Conservation (phyloP, 1,284 basidiomycete species). For the Ustilago shanxiensis region DNA sequence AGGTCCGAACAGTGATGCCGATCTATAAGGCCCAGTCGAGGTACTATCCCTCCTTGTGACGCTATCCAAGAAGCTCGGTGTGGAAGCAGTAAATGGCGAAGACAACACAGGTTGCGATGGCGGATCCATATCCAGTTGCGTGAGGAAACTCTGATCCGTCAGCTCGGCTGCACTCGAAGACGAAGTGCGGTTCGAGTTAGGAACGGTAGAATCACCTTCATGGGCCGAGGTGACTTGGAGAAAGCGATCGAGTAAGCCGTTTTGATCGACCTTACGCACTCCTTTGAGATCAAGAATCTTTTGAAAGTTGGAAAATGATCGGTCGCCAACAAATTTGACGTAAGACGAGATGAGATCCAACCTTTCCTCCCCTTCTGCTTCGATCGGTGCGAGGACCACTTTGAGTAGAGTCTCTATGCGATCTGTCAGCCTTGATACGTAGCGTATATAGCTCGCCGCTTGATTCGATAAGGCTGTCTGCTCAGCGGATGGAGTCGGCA, state of each 20-base stretch:
- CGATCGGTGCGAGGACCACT: constrained; percentile 50
- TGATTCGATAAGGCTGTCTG: constrained; percentile 40
- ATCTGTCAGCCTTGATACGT: constrained; percentile 50
- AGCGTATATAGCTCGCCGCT: constrained; percentile 55
- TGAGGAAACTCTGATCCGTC: constrained; percentile 49
- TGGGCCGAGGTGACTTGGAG: constrained; percentile 78
- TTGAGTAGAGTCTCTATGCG: constrained; percentile 57
- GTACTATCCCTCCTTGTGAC: constrained; percentile 21
- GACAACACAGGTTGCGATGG: constrained; percentile 24
- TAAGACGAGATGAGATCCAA: constrained; percentile 57
- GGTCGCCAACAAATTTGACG: constrained; percentile 56
- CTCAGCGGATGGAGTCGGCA: constrained; percentile 33
- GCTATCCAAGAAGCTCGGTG: constrained; percentile 43
- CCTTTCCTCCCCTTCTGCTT: constrained; percentile 1
- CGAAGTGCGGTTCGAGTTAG: not conserved
- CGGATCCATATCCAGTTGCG: constrained; percentile 93
- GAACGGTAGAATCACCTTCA: not conserved
- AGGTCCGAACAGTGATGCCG: constrained; percentile 29
- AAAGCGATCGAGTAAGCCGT: constrained; percentile 89
- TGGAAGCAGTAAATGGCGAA: constrained; percentile 42
- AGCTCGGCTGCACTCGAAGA: constrained; percentile 11
- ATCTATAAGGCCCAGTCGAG: constrained; percentile 23
- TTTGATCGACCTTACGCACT: constrained; percentile 83
- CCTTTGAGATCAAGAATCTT: constrained; percentile 93
- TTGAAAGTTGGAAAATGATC: constrained; percentile 74